Evolutionary conservation across 1,284 basidiomycete species (phyloP).

Genomic region (Athelia sp.): DNA sequence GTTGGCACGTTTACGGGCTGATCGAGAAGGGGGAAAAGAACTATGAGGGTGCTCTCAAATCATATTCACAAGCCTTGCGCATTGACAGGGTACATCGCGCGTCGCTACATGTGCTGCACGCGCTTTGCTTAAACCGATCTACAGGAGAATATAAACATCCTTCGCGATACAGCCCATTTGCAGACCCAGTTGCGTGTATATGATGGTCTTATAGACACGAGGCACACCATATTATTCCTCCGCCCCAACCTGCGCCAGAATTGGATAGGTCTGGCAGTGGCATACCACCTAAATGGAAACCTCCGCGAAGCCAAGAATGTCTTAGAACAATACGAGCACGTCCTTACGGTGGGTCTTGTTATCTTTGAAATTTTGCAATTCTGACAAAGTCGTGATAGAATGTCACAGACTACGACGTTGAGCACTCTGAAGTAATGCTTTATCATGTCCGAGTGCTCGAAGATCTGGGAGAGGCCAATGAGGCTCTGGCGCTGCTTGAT

Average conservation of each 20-base stretch:
- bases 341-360: conserved; percentile 48
- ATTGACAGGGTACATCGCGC: conserved; percentile 78
- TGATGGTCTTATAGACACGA: conserved; percentile 76
- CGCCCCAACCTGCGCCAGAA: conserved; percentile 85
- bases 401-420: conserved; percentile 72
- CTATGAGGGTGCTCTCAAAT: conserved; percentile 86
- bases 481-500: conserved; percentile 63
- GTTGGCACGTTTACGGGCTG: conserved; percentile 97
- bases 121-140: not conserved
- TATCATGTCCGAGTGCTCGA: conserved; percentile 82
- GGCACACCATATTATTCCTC: conserved; percentile 75
- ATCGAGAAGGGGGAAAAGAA: conserved; percentile 90
- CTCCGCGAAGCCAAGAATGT: conserved; percentile 68
- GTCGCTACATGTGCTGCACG: not conserved
- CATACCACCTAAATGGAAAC: conserved; percentile 83
- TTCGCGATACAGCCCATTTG: conserved; percentile 88
- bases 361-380: conserved; percentile 1
- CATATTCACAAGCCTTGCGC: conserved; percentile 75
- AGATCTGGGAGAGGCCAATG: conserved; percentile 63
- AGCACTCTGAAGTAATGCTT: conserved; percentile 82
- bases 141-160: conserved; percentile 91
- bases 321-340: conserved; percentile 63
- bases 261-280: conserved; percentile 89
- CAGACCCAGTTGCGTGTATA: conserved; percentile 89
- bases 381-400: conserved; percentile 40